These are phyloP conservation scores for Volvariella volvacea DNA, from an alignment of 1,284 basidiomycete species.

Conservation along the genomic window DNA sequence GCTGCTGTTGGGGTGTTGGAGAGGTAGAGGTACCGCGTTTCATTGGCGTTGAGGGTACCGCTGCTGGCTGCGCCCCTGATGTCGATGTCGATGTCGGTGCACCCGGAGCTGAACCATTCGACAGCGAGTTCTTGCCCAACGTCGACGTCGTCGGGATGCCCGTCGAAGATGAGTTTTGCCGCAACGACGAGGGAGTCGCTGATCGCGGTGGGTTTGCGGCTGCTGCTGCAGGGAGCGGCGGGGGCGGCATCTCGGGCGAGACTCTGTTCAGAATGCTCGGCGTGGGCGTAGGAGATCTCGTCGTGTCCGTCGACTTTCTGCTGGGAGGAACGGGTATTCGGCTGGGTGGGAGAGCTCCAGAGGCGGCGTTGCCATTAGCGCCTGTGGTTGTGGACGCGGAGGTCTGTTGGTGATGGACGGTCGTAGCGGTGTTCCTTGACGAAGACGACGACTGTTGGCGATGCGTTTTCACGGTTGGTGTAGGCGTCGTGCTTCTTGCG, in stretches of 20 bases:
- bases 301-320: neutral
- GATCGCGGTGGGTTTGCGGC: no score
- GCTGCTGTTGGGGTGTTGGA: conserved; percentile 7
- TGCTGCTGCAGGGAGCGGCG: conserved; percentile 1
- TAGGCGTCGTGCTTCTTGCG: conserved; percentile 27
- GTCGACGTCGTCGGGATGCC: neutral
- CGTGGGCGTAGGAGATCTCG: neutral
- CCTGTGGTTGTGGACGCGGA: conserved; percentile 12
- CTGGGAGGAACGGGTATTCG: neutral
- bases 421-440: conserved; percentile 10
- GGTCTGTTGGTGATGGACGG: conserved; percentile 11
- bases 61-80: conserved; percentile 4
- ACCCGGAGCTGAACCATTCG: neutral
- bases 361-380: neutral
- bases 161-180: conserved; percentile 1
- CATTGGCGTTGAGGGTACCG: conserved; percentile 8
- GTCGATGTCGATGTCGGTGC: neutral
- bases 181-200: neutral
- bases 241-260: conserved; percentile 4
- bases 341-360: neutral
- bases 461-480: conserved; percentile 16
- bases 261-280: neutral
- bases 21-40: conserved; percentile 7
- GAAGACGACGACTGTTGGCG: conserved; percentile 11
- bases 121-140: neutral